Base-by-base conservation (phyloP, 2,329 filamentous ascomycete genomes). In the Pseudocercospora vitis region DNA sequence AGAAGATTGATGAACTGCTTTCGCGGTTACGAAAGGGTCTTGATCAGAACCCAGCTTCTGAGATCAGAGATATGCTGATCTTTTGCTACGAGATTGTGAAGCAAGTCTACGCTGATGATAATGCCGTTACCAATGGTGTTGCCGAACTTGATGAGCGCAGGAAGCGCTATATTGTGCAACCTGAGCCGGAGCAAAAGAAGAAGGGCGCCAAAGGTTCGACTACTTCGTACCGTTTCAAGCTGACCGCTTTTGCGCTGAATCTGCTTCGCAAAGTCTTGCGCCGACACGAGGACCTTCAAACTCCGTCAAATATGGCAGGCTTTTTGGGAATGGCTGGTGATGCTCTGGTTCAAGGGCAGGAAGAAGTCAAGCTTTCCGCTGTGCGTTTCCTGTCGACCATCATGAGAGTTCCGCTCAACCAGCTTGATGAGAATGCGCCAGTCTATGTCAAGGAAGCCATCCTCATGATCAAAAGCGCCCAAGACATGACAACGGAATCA, bases 81-180 rank as follows among this genome's bases (percentile, higher is more conserved):
- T 96, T 99, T 71, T 96, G 91, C 70, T 97, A 96, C 68, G 90
- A 97, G 70, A 81, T 97, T 42, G 88, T 97, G 33, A 88, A 95
- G 67, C 86, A 91, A 58, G 88, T 89, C 0, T 95, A 96, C 53
- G 61, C 61, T 18, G 63, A 66, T 33, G 56, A 66, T 29, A 46
- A 81, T 77, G 62, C 59, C 14, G 35, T 77, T 75, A 47, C 54
- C 7, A 48, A 46, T 21, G 48, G 47, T 8, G 39, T 50, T 28
- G 40, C 46, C 1, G 37, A 46, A 24, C 31, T 58, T n/a, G 60
- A 61, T 33, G 60, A 63, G 47, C 55, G 59, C 3, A 39, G 52
- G 7, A 59, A 57, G 31, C 50, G 60, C 5, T 96, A 94, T 65
- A 77, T 97, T 7, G 79, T 96, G 23, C 89, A 91, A 56, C 74